Conservation (phyloP, 768 basidiomycete species). For the Lactifluus pinguis region DNA sequence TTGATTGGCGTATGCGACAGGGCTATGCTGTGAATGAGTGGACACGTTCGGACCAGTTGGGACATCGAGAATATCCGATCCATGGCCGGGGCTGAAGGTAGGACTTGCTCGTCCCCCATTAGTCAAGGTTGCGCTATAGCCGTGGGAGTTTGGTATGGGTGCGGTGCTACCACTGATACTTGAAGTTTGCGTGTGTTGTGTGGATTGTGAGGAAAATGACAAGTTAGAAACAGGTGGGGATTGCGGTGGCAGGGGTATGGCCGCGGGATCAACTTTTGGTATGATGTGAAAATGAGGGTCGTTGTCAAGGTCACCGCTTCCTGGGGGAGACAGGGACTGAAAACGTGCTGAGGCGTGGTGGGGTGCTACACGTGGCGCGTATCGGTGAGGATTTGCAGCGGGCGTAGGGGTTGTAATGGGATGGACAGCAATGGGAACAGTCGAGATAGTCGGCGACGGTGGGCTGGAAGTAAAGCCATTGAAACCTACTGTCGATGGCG, state of each 20-base stretch:
- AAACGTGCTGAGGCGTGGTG: conserved; percentile 14
- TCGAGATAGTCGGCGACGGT: conserved; percentile 15
- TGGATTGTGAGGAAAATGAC: conserved; percentile 65
- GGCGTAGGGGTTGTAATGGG: conserved; percentile 49
- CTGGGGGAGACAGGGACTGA: conserved; percentile 19
- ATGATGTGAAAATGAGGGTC: conserved; percentile 24
- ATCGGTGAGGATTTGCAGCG: conserved; percentile 51
- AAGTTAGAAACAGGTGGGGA: conserved; percentile 65
- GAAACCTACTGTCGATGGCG: conserved; percentile 27
- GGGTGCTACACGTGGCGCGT: conserved; percentile 2
- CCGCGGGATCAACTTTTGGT: conserved; percentile 44
- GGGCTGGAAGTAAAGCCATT: conserved; percentile 21
- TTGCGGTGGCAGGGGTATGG: conserved; percentile 53
- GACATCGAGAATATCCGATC: conserved; percentile 2
- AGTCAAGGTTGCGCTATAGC: conserved; percentile 22
- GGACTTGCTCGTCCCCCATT: not conserved
- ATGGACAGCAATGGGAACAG: conserved; percentile 24
- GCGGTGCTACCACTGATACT: conserved; percentile 30
- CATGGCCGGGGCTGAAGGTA: not conserved
- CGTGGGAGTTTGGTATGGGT: conserved; percentile 36
- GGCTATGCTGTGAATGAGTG: not conserved
- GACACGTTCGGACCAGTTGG: conserved; percentile 3
- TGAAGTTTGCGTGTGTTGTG: conserved; percentile 33
- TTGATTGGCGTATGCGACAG: not conserved
- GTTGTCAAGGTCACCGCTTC: conserved; percentile 25